Conservation (phyloP, 495 filamentous ascomycete species). For the Beverwykella pulmonaria region DNA sequence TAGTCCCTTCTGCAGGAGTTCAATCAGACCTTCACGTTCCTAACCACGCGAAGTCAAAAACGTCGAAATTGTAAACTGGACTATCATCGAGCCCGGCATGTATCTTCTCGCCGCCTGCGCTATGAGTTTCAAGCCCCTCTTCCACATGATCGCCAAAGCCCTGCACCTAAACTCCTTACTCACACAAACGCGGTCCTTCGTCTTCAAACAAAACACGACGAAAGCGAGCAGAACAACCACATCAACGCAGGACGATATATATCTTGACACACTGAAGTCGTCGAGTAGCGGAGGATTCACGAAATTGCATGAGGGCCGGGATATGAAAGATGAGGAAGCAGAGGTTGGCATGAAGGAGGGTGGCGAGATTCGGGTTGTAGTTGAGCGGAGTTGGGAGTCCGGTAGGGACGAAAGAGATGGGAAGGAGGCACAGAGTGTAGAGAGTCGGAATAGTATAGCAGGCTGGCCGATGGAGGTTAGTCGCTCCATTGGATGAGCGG, state of each 20-base stretch:
- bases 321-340: not conserved
- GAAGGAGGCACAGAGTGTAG: not conserved
- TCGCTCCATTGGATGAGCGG: not conserved
- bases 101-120: slow-evolving; percentile 28
- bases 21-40: too few species aligned
- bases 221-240: not conserved
- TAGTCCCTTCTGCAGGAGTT: too few species aligned
- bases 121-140: slow-evolving; percentile 15
- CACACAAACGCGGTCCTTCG: slow-evolving; percentile 2
- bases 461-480: not conserved
- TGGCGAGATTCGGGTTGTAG: not conserved
- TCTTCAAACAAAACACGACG: not conserved
- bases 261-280: slow-evolving; percentile 18
- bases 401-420: too few species aligned
- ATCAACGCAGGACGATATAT: not conserved
- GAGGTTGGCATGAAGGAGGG: not conserved
- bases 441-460: not conserved
- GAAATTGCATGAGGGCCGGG: slow-evolving; percentile 1
- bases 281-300: slow-evolving; percentile 5
- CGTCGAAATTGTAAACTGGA: slow-evolving; percentile 18
- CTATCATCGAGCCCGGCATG: slow-evolving; percentile 27
- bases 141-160: slow-evolving; percentile 17
- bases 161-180: slow-evolving; percentile 8
- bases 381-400: not conserved
- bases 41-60: too few species aligned